Percentiles rank a stretch among this genome's conserved stretches.
Evolutionary conservation across 2,329 filamentous ascomycete genomes (phyloP).

Genomic region (Pseudogymnoascus sp.): DNA sequence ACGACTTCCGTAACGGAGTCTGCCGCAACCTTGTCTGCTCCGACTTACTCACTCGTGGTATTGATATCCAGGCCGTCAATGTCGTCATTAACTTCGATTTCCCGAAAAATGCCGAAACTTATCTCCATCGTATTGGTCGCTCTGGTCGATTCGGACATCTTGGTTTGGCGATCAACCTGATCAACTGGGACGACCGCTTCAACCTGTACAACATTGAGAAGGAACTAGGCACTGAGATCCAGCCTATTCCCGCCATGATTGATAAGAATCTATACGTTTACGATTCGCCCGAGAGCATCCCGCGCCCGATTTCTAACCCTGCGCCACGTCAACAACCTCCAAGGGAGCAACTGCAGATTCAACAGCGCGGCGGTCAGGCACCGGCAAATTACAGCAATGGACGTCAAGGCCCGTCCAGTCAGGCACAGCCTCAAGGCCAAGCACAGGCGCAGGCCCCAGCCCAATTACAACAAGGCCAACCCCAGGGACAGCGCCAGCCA

Average conservation of each 20-base stretch:
- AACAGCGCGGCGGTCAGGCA: conserved; percentile 22
- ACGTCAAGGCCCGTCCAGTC: conserved; percentile 25
- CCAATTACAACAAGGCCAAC: neutral
- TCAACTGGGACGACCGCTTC: conserved; percentile 99
- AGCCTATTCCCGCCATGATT: conserved; percentile 88
- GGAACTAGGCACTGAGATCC: conserved; percentile 93
- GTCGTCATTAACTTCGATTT: conserved; percentile 99
- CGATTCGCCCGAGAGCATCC: conserved; percentile 91
- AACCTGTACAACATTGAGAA: conserved; percentile 99
- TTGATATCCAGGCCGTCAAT: conserved; percentile 98
- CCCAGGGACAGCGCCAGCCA: neutral
- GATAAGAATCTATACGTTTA: conserved; percentile 99
- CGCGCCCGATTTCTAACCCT: conserved; percentile 62
- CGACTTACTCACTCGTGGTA: conserved; percentile 93
- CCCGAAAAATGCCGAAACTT: conserved; percentile 98
- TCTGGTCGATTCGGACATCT: conserved; percentile 96
- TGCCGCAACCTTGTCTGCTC: conserved; percentile 98
- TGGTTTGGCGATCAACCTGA: conserved; percentile 95
- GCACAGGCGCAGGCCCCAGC: conserved; percentile 21
- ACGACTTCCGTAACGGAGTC: conserved; percentile 96
- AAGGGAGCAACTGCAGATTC: conserved; percentile 23
- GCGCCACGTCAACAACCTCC: conserved; percentile 30
- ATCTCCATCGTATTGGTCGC: conserved; percentile 95
- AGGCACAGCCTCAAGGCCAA: conserved; percentile 24
- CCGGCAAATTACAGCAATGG: conserved; percentile 24